Evolutionary conservation across 805 yeast genomes (phyloP), one percentile per base, ranked within the genome.

Genomic region (Ogataea parapolymorpha): DNA sequence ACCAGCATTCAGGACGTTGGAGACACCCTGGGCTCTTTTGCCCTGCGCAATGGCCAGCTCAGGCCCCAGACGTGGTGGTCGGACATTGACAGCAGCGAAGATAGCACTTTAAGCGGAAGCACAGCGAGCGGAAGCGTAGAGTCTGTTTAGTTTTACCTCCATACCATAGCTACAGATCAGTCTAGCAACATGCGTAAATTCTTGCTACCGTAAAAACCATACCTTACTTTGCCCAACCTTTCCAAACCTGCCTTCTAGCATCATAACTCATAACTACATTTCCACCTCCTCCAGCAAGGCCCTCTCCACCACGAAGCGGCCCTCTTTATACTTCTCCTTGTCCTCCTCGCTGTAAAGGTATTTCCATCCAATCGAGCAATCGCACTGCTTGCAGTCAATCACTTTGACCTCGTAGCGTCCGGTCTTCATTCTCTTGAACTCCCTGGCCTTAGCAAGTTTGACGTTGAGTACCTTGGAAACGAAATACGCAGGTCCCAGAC

Each of bases 271-370:
- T 23, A 14, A 22, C 39, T 35, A 56, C 33, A 33, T 22, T 16
- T 51, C 56, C 29, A 47, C 56, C 30, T 46, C 56, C 41, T 58
- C 62, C 25, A 59, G 40, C 17, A 48, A 41, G 14, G 44, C 51
- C n/a, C 50, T 38, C 46, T 64, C 68, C 37, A 64, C 56, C 22
- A 64, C 67, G 38, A 44, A 64, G 24, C 62, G 51, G n/a, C 61
- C 61, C 42, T 57, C 59, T 39, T 64, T 64, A 37, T 63, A 63
- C 31, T 49, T 56, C 43, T 64, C 62, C 18, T 51, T 45, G 6
- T 47, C 43, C 24, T 54, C 52, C 24, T 60, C 59, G 37, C 63
- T 50, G 32, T 48, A 54, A 12, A 64, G 41, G 37, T 64, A 64
- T 41, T 60, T 61, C 68, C 68, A 64, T 10, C 68, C 68, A 10